These are phyloP conservation scores for Ormosia emarginata DNA, from an alignment of 306 rosid species.

Conservation along the genomic window DNA sequence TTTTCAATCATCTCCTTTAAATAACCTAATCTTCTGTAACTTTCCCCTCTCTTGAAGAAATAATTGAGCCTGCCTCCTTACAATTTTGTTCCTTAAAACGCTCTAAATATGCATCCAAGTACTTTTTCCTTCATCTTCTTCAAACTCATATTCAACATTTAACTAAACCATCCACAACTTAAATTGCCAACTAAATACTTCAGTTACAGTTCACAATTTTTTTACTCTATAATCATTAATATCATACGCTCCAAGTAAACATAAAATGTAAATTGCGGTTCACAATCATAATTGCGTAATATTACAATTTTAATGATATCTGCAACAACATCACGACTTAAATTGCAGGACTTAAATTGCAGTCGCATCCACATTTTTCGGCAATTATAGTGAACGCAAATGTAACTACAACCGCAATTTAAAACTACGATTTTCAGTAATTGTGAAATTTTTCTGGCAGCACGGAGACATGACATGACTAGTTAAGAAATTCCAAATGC, in stretches of 20 bases:
- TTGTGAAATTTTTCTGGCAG: not conserved
- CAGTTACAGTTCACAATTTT: not conserved
- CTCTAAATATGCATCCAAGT: constrained; percentile 1
- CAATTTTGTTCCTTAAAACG: not conserved
- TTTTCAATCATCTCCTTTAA: constrained; percentile 11
- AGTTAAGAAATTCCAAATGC: not conserved
- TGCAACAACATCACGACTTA: too few species aligned
- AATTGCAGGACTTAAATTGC: too few species aligned
- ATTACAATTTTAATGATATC: too few species aligned
- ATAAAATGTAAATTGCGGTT: not conserved
- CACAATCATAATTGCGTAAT: too few species aligned
- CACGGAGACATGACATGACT: not conserved
- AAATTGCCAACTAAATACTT: not conserved
- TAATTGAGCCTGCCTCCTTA: not conserved
- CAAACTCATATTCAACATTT: constrained; percentile 12
- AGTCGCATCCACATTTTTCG: too few species aligned
- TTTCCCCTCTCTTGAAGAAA: constrained; percentile 35
- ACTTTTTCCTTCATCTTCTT: constrained; percentile 1
- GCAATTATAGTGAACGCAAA: too few species aligned
- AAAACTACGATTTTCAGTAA: not conserved
- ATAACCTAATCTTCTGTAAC: constrained; percentile 22
- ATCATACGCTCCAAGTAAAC: not conserved
- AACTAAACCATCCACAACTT: not conserved
- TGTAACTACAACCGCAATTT: too few species aligned
- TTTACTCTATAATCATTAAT: not conserved